phyloP scores from a whole-genome alignment of 2,329 filamentous ascomycete species.

The Monosporascus cannonballus region DNA sequence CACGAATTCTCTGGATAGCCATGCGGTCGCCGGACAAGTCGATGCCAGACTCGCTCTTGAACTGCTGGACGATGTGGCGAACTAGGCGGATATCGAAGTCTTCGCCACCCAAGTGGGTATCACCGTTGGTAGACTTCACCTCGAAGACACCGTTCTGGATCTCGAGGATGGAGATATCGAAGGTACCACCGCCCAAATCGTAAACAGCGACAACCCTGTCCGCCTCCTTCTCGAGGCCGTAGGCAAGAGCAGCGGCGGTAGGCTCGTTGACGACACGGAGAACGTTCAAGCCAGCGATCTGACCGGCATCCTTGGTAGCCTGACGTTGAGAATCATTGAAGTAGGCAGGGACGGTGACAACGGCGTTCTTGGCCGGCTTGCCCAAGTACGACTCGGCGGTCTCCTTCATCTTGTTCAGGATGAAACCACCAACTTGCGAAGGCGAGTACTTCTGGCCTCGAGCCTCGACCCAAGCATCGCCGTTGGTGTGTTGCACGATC shows the following conservation, averaged over 20 bases:
- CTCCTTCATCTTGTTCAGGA: constrained; percentile 99
- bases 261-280: constrained; percentile 98
- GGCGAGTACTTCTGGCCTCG: constrained; percentile 95
- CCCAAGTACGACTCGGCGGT: constrained; percentile 89
- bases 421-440: constrained; percentile 95
- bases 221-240: constrained; percentile 90
- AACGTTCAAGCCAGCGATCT: constrained; percentile 93
- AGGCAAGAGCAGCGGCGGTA: constrained; percentile 90
- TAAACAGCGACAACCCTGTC: constrained; percentile 91
- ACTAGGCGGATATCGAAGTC: constrained; percentile 96
- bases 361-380: constrained; percentile 89
- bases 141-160: constrained; percentile 98
- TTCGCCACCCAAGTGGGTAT: constrained; percentile 96
- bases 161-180: constrained; percentile 97
- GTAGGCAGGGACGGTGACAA: constrained; percentile 95
- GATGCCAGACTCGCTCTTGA: constrained; percentile 92
- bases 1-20: constrained; percentile 98
- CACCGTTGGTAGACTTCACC: constrained; percentile 98
- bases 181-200: constrained; percentile 97
- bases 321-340: constrained; percentile 99
- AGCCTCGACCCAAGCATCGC: constrained; percentile 92
- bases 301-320: constrained; percentile 95
- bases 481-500: constrained; percentile 94
- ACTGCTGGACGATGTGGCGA: constrained; percentile 86
- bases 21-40: constrained; percentile 90